These are phyloP conservation scores for Kazachstania psychrophila DNA, from an alignment of 805 yeast species.

Conservation along the genomic window DNA sequence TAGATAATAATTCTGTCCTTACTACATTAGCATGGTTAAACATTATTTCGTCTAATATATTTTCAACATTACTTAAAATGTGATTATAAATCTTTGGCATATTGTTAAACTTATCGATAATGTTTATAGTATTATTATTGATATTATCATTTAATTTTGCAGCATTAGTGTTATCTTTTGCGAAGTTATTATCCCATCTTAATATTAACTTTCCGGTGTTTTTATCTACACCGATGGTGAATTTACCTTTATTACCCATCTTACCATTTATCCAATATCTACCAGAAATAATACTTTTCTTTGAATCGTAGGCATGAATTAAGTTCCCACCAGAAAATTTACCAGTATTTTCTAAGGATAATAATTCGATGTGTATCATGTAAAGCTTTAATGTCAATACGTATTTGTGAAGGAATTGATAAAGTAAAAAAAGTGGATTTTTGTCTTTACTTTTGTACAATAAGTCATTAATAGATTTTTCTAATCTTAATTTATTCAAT, in stretches of 20 bases:
- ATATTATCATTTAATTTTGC: not conserved
- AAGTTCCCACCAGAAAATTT: conserved; percentile 29
- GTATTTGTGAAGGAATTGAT: conserved; percentile 28
- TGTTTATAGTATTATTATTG: not conserved
- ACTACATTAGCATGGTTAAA: conserved; percentile 29
- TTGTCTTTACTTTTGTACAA: conserved; percentile 22
- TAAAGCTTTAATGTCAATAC: conserved; percentile 28
- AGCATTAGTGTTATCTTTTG: not conserved
- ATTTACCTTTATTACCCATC: conserved; percentile 23
- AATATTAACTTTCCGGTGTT: conserved; percentile 18
- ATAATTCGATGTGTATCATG: conserved; percentile 26
- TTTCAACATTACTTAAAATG: conserved; percentile 23
- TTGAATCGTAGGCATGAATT: conserved; percentile 27
- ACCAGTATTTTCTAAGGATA: conserved; percentile 22
- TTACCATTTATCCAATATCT: conserved; percentile 29
- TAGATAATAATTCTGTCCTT: conserved; percentile 23
- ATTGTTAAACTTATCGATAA: conserved; percentile 1
- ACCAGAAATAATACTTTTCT: conserved; percentile 25
- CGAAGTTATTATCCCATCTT: conserved; percentile 25
- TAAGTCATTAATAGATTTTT: conserved; percentile 28
- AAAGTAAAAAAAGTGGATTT: conserved; percentile 22
- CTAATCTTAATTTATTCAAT: conserved; percentile 22
- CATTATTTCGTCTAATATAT: conserved; percentile 28
- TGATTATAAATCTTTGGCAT: conserved; percentile 20
- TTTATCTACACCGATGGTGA: conserved; percentile 25